Conservation (phyloP, 1,284 basidiomycete genomes). For the Golubevia pallescens region DNA sequence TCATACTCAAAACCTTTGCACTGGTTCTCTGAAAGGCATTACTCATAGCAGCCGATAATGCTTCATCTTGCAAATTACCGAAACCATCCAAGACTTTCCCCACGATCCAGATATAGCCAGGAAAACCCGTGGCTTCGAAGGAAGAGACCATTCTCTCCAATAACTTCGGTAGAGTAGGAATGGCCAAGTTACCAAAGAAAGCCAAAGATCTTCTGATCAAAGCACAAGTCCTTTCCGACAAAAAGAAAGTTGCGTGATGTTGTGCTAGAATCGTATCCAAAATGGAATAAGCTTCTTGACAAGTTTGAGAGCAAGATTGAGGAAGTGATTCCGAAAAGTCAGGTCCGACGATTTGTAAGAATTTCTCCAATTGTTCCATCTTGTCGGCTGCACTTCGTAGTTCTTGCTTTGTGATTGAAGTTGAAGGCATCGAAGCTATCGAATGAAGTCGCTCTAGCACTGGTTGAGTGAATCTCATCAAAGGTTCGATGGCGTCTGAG, state of each 20-base stretch:
- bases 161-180: slow-evolving; percentile 75
- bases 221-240: slow-evolving; percentile 79
- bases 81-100: slow-evolving; percentile 72
- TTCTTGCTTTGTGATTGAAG: slow-evolving; percentile 27
- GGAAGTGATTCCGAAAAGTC: slow-evolving; percentile 16
- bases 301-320: slow-evolving; percentile 40
- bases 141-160: slow-evolving; percentile 76
- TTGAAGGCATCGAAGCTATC: slow-evolving; percentile 12
- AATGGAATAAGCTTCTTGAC: slow-evolving; percentile 43
- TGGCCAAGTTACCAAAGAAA: slow-evolving; percentile 77
- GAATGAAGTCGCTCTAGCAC: slow-evolving; percentile 38
- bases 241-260: slow-evolving; percentile 43
- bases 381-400: slow-evolving; percentile 47
- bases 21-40: slow-evolving; percentile 41
- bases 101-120: slow-evolving; percentile 92
- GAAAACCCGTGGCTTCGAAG: slow-evolving; percentile 82
- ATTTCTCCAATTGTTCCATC: slow-evolving; percentile 58
- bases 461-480: slow-evolving; percentile 50
- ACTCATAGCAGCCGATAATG: slow-evolving; percentile 18
- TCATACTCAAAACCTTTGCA: slow-evolving; percentile 30
- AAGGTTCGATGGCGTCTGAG: slow-evolving; percentile 37
- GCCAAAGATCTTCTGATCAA: slow-evolving; percentile 82
- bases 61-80: no score
- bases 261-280: slow-evolving; percentile 43
- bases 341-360: slow-evolving; percentile 29